Conservation (phyloP, 139 green algal species). For the Gonium pectorale region DNA sequence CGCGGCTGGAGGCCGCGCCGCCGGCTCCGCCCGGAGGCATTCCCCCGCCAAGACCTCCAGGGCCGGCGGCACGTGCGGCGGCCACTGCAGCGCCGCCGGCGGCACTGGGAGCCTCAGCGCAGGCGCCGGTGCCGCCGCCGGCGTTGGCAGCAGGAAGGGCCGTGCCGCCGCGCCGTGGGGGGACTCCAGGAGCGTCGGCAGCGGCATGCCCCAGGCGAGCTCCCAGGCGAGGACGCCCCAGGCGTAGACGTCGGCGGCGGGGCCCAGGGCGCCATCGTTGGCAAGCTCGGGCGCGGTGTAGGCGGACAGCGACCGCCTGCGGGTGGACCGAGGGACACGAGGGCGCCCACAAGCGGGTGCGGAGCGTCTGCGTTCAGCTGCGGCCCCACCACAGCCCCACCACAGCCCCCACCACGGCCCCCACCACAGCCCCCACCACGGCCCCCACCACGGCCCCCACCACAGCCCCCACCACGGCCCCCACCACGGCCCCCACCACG, state of each 20-base stretch:
- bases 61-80: not conserved
- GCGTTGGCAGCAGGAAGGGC: not conserved
- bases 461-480: too few relatives aligned
- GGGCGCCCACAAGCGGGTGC: too few relatives aligned
- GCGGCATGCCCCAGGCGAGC: not conserved
- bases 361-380: too few relatives aligned
- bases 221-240: conserved; percentile 2
- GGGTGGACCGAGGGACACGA: too few relatives aligned
- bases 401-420: not conserved
- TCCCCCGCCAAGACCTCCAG: not conserved
- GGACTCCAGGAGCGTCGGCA: not conserved
- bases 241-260: not conserved
- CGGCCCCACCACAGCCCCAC: not conserved
- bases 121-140: not conserved
- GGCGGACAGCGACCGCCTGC: conserved; percentile 16
- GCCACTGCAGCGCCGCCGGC: conserved; percentile 4
- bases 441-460: not conserved
- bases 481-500: too few relatives aligned
- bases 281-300: conserved; percentile 8
- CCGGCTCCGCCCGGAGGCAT: conserved; percentile 2
- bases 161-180: not conserved
- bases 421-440: not conserved
- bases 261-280: not conserved
- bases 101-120: conserved; percentile 12
- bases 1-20: not conserved